Evolutionary conservation across 495 filamentous ascomycete species (phyloP), one percentile per base, ranked within the genome.

Genomic region (Penicillium psychrofluorescens): DNA sequence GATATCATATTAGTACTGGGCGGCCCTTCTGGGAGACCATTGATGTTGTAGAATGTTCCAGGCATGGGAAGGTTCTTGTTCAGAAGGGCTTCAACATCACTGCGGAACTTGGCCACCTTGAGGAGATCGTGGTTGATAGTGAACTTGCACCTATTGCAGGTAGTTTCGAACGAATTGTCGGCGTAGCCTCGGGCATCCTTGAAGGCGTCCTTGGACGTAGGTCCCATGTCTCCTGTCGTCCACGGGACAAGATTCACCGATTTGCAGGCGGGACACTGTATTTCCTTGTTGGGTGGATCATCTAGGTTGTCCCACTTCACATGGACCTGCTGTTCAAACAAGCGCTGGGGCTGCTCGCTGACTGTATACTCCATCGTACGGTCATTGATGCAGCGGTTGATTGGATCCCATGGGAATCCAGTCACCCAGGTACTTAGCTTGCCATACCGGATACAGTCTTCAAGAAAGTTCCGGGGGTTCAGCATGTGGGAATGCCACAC

Each of bases 401-500:
- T 63, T 8, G 66, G 55, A 9, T 71, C 50, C 81, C 86, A 92
- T 3, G 87, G 89, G 42, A 95, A 77, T 4, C 80, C 79, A 0
- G 76, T 75, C 14, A 50, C 61, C 79, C 85, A 89, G 27, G 89
- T 64, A 7, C 65, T 59, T 41, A 74, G 64, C 28, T 78, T 62
- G 1, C 78, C 79, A 35, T 71, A 71, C 8, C 85, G 70, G 40
- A 90, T 64, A 49, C 80, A 82, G 51, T 94, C 88, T 51, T 94
- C 88, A 3, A 88, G 72, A 52, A 80, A 95, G 40, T 67, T 66
- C 34, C 84, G 67, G 2, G 88, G 88, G 48, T 90, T 92, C 6
- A 95, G 75, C 78, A 87, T 80, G 53, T 87, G 86, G 4, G 85
- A 68, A 61, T 95, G 88, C 86, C 85, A 90, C 0, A 94, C 86